These are phyloP conservation scores for Apiospora arundinis DNA, from an alignment of 2,329 filamentous ascomycete genomes.

Conservation along the genomic window DNA sequence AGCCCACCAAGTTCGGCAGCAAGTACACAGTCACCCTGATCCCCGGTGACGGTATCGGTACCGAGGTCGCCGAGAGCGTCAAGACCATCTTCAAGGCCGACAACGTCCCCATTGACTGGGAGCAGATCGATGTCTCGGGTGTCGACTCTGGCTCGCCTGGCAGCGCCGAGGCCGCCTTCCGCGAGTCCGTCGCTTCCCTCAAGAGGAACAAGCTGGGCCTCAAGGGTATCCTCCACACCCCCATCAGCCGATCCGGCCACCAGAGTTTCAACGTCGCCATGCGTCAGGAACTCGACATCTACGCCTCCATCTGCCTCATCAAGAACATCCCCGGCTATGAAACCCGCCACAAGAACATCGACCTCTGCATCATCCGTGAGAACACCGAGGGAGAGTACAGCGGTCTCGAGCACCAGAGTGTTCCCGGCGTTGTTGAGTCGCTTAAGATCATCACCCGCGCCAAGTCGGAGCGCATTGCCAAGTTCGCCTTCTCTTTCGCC, in stretches of 20 bases:
- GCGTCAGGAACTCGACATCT: slow-evolving; percentile 99
- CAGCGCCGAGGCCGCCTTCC: slow-evolving; percentile 93
- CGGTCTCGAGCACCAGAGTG: slow-evolving; percentile 97
- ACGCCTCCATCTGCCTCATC: slow-evolving; percentile 95
- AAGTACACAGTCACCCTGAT: slow-evolving; percentile 99
- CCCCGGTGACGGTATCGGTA: slow-evolving; percentile 97
- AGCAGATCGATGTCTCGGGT: slow-evolving; percentile 95
- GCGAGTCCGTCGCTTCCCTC: slow-evolving; percentile 92
- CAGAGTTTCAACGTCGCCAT: slow-evolving; percentile 99
- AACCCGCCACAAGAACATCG: slow-evolving; percentile 96
- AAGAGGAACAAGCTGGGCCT: slow-evolving; percentile 98
- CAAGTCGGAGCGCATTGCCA: slow-evolving; percentile 98
- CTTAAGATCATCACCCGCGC: slow-evolving; percentile 99
- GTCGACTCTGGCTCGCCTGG: slow-evolving; percentile 79
- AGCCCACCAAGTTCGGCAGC: slow-evolving; percentile 97
- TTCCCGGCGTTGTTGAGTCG: slow-evolving; percentile 94
- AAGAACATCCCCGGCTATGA: slow-evolving; percentile 99
- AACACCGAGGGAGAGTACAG: slow-evolving; percentile 99
- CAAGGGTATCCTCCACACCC: slow-evolving; percentile 98
- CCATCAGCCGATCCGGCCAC: slow-evolving; percentile 94
- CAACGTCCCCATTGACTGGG: slow-evolving; percentile 98
- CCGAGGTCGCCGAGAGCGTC: slow-evolving; percentile 96
- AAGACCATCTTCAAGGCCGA: slow-evolving; percentile 99
- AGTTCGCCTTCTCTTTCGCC: slow-evolving; percentile 97
- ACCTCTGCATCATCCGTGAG: slow-evolving; percentile 99